Base-by-base conservation (phyloP, 768 basidiomycete genomes). In the Coprinopsis cinerea region DNA sequence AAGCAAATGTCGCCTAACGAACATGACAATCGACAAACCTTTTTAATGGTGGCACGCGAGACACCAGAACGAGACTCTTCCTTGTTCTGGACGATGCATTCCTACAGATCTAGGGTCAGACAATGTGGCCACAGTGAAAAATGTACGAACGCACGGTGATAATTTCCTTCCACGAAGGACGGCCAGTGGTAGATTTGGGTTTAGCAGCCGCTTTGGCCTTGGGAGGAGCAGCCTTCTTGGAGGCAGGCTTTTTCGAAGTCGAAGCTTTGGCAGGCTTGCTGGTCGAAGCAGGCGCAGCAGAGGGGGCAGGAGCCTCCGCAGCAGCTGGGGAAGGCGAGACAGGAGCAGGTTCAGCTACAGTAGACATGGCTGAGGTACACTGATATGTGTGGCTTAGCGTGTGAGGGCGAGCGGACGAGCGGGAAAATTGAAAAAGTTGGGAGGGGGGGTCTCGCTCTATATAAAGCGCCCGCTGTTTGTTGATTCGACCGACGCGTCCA, bases 31-130 rank as follows among this genome's bases (percentile, higher is more conserved):
- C 42, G 27, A 51, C 78, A 56, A 51, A 88, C 84, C 78, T 88
- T 89, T 81, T 93, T 94, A 67, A 93, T 85, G 5, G 75, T 75
- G 18, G 72, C 68, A 42, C 92, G 77, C 13, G 89, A 92, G 32
- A 90, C 90, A 52, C 89, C 90, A 48, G 69, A 57, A 41, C 85
- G 81, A 23, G 74, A 70, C 30, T 87, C 85, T 35, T 83, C 82
- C 56, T 78, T 79, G 62, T 83, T 71, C 27, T 67, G 72, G 48
- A 68, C 61, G 63, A 93, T 86, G 60, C 85, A 87, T 66, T 89
- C 88, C 88, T 91, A 53, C 22, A 23, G 27, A n/a, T 27, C 37
- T 39, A 35, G 14, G 45, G 14, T 45, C 36, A 48, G 47, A 34
- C 39, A 50, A 11, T 32, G 45, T n/a, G 37, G 44, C 27, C 14